Percentiles rank a stretch among this genome's conserved stretches.
Conservation (phyloP, 768 basidiomycete species). For the Serpula lacrymans region DNA sequence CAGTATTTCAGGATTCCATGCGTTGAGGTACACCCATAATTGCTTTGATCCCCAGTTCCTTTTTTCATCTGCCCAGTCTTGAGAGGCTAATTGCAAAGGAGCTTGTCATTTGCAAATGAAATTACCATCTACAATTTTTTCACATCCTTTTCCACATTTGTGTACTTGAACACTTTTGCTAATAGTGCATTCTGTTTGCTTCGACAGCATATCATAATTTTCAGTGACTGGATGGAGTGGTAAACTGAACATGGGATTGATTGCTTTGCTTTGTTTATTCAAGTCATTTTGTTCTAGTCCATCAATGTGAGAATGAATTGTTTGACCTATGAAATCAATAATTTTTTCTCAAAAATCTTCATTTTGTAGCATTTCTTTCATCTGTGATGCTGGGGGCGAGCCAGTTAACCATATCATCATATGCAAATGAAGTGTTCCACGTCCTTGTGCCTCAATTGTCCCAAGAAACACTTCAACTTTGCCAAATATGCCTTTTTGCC, state of each 20-base stretch:
- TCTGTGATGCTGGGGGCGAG: slow-evolving; percentile 20
- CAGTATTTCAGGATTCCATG: slow-evolving; percentile 24
- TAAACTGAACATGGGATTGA: too few relatives aligned
- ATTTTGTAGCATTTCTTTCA: slow-evolving; percentile 25
- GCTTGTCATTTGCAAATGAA: slow-evolving; percentile 32
- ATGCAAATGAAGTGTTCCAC: slow-evolving; percentile 40
- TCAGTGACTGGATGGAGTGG: too few relatives aligned
- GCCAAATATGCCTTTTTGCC: slow-evolving; percentile 15
- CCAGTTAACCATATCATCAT: slow-evolving; percentile 35
- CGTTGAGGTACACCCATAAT: slow-evolving; percentile 19
- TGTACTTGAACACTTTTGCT: too few relatives aligned
- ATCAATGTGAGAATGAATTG: too few relatives aligned
- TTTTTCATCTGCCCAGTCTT: slow-evolving; percentile 20
- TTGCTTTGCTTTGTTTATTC: too few relatives aligned
- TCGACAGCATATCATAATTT: too few relatives aligned
- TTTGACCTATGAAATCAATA: too few relatives aligned
- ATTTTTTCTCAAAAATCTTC: slow-evolving; percentile 14
- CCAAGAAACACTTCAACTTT: slow-evolving; percentile 32
- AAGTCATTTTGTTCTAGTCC: too few relatives aligned
- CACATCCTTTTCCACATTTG: too few relatives aligned
- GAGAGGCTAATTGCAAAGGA: slow-evolving; percentile 19
- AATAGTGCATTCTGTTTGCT: too few relatives aligned
- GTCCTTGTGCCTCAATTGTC: slow-evolving; percentile 38
- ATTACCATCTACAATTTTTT: too few relatives aligned
- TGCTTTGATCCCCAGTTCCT: slow-evolving; percentile 30